Base-by-base conservation (phyloP, 768 basidiomycete genomes). In the Leccinum fibrillosum region DNA sequence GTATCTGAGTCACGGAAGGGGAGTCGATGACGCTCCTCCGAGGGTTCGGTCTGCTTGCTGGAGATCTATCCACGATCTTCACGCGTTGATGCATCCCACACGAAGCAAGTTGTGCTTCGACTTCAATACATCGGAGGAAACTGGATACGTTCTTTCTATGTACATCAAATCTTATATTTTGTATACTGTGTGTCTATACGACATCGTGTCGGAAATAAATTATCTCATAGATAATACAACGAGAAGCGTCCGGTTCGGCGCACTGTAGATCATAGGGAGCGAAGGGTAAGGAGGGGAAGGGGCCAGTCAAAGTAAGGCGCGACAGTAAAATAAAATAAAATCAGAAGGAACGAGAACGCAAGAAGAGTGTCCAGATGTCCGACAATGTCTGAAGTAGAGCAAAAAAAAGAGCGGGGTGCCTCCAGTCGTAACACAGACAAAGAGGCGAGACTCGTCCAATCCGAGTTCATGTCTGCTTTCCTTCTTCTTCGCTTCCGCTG, bases 401-500 rank as follows among this genome's bases (percentile, higher is more conserved):
- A 1, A 2, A 11, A 44, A 10, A n/a, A 42, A 42, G n/a, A 10
- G n/a, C 9, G 2, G 39, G 39, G 17, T 42, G 2, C n/a, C 39
- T 42, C 39, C 19, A 44, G 42, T 12, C 19, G 11, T 12, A 6
- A 21, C 0, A 21, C 11, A 21, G 42, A 19, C 19, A 19, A 11
- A 19, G 42, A 44, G 19, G 10, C 4, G 11, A 10, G n/a, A 39
- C n/a, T 19, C 42, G 19, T 44, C 42, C 19, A 44, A 44, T 44
- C 19, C 39, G 8, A 28, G 55, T 61, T 23, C 37, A 66, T 66
- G 28, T 49, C 55, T 79, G 19, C 77, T 70, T 9, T 10, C 4
- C 32, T 10, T 39, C n/a, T 42, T 42, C 39, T 42, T 42, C 39
- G 39, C 23, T 35, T 42, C 3, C 3, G 26, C 50, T 53, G 52